Base-by-base conservation (phyloP, 2,329 filamentous ascomycete genomes). In the Aspergillus quadricinctus region DNA sequence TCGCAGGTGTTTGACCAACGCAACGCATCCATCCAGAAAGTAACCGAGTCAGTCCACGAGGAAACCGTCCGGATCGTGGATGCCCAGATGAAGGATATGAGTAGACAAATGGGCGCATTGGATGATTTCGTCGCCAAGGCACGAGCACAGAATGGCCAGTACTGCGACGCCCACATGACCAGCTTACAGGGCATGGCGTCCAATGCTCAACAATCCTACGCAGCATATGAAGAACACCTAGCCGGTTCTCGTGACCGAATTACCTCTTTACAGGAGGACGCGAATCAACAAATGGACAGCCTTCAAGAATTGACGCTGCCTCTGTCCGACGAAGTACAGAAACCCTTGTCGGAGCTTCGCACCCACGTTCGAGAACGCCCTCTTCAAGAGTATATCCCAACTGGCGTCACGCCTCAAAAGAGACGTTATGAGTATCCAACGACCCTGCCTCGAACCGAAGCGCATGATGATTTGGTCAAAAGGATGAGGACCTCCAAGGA, bases 31-130 rank as follows among this genome's bases (percentile, higher is more conserved):
- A 93, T 99, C 64, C 90, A 93, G 64, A 82, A 83, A 7, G 89
- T 89, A 0, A 92, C 93, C 0, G 88, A 89, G 64, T 90, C 90
- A 2, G 92, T 97, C 1, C 92, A 99, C 64, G 88, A 89, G 35
- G 89, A 96, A 74, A 97, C 93, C 0, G 85, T 96, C 29, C 87
- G 88, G 6, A 93, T 95, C 56, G 92, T 97, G 11, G 89, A 93
- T 67, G 87, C 89, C 56, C 94, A 99, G 75, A 89, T 95, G 77
- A 82, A 84, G 55, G 90, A 96, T 63, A 88, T 99, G 69, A 88
- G 89, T 58, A 83, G 81, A n/a, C 91, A 97, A 73, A 92, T 99
- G 83, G 84, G 87, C 55, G 89, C 90, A 1, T 82, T 99, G 7
- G 93, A 97, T 66, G 90, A 93, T 62, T 96, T 97, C 65, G 91